Base-by-base conservation (phyloP, 108 stramenopile genomes). In the Cyclotella distinguenda region DNA sequence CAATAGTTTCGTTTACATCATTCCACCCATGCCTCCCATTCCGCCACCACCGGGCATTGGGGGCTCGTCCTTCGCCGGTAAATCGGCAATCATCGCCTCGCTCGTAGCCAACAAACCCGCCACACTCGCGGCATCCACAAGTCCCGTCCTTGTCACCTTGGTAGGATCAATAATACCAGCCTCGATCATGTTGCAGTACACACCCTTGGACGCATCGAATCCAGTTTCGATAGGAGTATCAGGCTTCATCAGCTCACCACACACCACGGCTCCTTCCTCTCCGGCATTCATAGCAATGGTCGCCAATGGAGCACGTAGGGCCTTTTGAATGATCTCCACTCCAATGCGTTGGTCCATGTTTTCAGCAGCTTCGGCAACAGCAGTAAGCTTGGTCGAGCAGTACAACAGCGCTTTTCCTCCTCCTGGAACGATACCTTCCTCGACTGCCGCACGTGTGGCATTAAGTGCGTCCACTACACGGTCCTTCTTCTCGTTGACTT, bases 401-500 rank as follows among this genome's bases (percentile, higher is more conserved):
- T 98, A 96, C 32, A 99, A 81, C 22, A 99, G 82, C 1, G 99
- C 99, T 77, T 94, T 95, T 54, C 99, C 99, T 44, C 99, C 99
- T 48, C 99, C 99, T 4, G 99, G 97, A 48, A 99, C 98, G 60
- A 99, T 99, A 45, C 99, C 99, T 82, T 98, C 96, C 55, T 97
- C 93, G 21, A 98, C 98, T 52, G 99, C 99, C 23, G 99, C 99
- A 38, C 96, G 91, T 28, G 99, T 99, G 38, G 99, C 99, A 71
- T 98, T 98, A 36, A 99, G 87, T 26, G 99, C 99, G 80, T 99
- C 99, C n/a, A 97, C 91, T 56, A 98, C 95, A 64, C 99, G 95
- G 79, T 99, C 99, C 88, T 98, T 99, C 95, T 98, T 98, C 79
- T 99, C 99, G 23, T 85, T 88, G 4, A 99, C 99, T 83, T 99